Base-by-base conservation (phyloP, 2,329 filamentous ascomycete species). In the Pseudofabraea citricarpa region DNA sequence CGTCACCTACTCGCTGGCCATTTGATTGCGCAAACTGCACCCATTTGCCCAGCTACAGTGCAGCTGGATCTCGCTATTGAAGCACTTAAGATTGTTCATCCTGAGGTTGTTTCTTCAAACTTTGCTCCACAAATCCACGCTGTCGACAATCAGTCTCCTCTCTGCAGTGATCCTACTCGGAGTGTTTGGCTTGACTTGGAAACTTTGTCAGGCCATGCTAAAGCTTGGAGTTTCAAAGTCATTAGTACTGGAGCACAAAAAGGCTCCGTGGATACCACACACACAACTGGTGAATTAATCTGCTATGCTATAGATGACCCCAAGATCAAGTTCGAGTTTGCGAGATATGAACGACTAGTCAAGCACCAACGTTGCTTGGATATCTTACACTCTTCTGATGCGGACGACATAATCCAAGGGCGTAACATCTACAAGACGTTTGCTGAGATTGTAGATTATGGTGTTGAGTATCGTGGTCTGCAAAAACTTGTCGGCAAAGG, bases 361-460 rank as follows among this genome's bases (percentile, higher is more conserved):
- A 40, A 38, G 6, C 24, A 64, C 36, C 35, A 59, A 18, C 59
- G 58, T 6, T 63, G 57, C 45, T 31, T 50, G 13, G 45, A 52
- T 6, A 21, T 69, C 15, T 47, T 68, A n/a, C 19, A 55, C 22
- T 47, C 35, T 41, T 44, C 36, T 2, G 53, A 57, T 6, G 56
- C 41, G 2, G 62, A 65, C 27, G 62, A 66, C 8, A 54, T 69
- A 18, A 8, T 27, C 24, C 57, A 61, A 29, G 61, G 60, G 2
- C 58, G 57, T 6, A 63, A 60, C 46, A 60, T 71, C 9, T 73
- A 72, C 52, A 50, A 53, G 12, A 54, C 57, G 2, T 66, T 71
- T 45, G 43, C 48, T 0, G 52, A 60, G 0, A 53, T 69, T 12
- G 62, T 70, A 13, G 55, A 64, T 38, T 69, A 65, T 46, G 49